Evolutionary conservation across 139 green algal species (phyloP), one percentile per base, ranked within the genome.

Genomic region (Gonium pectorale): DNA sequence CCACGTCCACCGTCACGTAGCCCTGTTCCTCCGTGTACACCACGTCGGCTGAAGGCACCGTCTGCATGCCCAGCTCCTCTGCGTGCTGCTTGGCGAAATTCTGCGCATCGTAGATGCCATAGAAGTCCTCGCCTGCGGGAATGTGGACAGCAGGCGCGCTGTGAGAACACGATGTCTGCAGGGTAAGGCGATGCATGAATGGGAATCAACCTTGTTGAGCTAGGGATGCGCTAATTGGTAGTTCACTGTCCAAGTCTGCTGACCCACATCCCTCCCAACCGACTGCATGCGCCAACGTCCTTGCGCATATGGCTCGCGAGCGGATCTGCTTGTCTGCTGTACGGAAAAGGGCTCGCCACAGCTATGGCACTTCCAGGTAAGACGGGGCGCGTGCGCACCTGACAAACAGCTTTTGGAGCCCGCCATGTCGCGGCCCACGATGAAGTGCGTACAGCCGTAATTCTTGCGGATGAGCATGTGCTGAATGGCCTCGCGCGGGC

Each of bases 381-480:
- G n/a, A n/a, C n/a, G n/a, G n/a, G n/a, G n/a, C n/a, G n/a, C n/a
- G 49, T 13, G 17, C 78, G 29, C 92, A 71, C 96, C 96, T 17
- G 86, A 93, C 31, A 98, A 79, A 52, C 66, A 92, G 77, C 85
- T 94, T 93, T 98, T 98, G 91, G 81, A 96, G 71, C 96, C 96
- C 13, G 96, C 96, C 96, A 98, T 98, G 92, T 98, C 96, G 35
- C 96, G 91, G 67, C 96, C 96, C 66, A 98, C 96, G 89, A 98
- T 98, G 92, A 98, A 98, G 93, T 98, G 96, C 24, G 96, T 98
- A 90, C 96, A 98, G 52, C 96, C 95, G 74, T 98, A 98, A 93
- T 98, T 98, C 86, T 97, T 97, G 83, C 96, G 93, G 86, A 98
- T 96, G 86, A 98, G 93, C 95, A 98, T 98, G 92, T 98, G 96